phyloP scores from a whole-genome alignment of 768 basidiomycete genomes.

The Boletus coccyginus region DNA sequence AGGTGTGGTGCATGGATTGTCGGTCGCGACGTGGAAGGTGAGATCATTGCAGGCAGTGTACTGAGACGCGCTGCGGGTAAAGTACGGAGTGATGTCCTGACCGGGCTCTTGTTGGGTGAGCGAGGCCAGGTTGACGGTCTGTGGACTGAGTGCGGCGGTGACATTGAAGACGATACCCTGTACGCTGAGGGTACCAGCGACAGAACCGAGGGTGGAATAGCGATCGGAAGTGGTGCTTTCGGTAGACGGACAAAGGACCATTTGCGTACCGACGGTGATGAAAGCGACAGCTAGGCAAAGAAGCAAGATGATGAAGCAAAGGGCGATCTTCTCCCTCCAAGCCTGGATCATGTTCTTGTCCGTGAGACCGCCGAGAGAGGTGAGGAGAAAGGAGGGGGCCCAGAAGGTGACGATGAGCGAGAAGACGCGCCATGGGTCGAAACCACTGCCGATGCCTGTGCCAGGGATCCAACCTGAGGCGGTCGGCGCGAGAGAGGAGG shows the following conservation, averaged over 20 bases:
- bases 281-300: constrained; percentile 85
- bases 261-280: constrained; percentile 90
- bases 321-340: constrained; percentile 95
- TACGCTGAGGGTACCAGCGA: constrained; percentile 66
- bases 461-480: constrained; percentile 37
- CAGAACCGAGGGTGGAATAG: constrained; percentile 56
- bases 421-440: constrained; percentile 78
- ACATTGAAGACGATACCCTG: constrained; percentile 78
- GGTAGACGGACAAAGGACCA: constrained; percentile 79
- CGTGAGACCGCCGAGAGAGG: constrained; percentile 73
- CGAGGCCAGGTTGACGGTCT: constrained; percentile 54
- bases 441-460: constrained; percentile 27
- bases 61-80: constrained; percentile 64
- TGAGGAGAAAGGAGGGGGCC: constrained; percentile 79
- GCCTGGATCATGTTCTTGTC: constrained; percentile 80
- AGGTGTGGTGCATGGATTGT: constrained; percentile 65
- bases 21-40: constrained; percentile 65
- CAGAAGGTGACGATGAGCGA: constrained; percentile 83
- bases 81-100: constrained; percentile 87
- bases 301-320: constrained; percentile 82
- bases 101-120: constrained; percentile 61
- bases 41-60: constrained; percentile 65
- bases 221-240: constrained; percentile 38
- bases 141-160: constrained; percentile 44
- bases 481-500: constrained; percentile 40